Percentiles rank a stretch among this genome's conserved stretches.
These are phyloP conservation scores for Lanzia echinophila DNA, from an alignment of 2,329 filamentous ascomycete genomes.

Conservation along the genomic window DNA sequence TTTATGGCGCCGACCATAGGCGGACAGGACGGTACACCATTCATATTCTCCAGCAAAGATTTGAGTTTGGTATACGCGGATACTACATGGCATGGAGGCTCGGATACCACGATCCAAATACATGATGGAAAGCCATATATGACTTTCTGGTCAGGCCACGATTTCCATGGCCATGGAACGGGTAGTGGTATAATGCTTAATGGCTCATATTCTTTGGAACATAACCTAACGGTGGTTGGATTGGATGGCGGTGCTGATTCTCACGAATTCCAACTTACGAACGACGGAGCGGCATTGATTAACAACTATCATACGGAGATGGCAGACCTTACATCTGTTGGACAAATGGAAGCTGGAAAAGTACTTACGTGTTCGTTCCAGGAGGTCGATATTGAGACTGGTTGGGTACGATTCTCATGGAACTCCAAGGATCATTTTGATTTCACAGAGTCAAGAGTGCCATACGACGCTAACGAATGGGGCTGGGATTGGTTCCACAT, in stretches of 20 bases:
- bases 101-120: conserved; percentile 1
- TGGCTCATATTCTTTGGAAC: neutral
- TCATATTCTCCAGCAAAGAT: conserved; percentile 5
- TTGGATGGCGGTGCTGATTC: conserved; percentile 3
- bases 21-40: neutral
- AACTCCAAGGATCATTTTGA: conserved; percentile 34
- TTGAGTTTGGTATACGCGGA: conserved; percentile 6
- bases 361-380: conserved; percentile 30
- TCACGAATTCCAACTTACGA: conserved; percentile 4
- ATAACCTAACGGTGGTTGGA: neutral
- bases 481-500: conserved; percentile 25
- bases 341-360: neutral
- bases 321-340: neutral
- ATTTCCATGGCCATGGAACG: conserved; percentile 3
- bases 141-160: conserved; percentile 2
- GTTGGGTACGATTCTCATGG: conserved; percentile 45
- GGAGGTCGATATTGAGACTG: conserved; percentile 46
- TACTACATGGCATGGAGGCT: neutral
- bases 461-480: conserved; percentile 14
- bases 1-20: conserved; percentile 3
- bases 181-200: conserved; percentile 3
- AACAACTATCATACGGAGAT: conserved; percentile 5
- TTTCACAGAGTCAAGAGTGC: conserved; percentile 15
- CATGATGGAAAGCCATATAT: conserved; percentile 1
- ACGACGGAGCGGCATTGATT: conserved; percentile 3